Conservation (phyloP, 257 asterid genomes). For the Solanum etuberosum region DNA sequence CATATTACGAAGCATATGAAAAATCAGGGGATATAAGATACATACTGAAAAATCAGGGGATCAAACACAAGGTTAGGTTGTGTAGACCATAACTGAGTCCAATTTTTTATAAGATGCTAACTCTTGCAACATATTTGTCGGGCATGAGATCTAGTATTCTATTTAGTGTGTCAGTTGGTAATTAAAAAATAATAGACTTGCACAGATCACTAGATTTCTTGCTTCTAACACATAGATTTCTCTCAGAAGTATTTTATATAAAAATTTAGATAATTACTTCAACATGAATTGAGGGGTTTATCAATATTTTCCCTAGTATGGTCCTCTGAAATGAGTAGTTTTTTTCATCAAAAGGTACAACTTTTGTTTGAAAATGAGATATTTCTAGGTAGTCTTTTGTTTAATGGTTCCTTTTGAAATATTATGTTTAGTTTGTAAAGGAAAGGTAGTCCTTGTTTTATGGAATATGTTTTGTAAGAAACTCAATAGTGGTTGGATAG, state of each 20-base stretch:
- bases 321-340: neutral
- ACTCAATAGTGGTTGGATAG: too few relatives aligned
- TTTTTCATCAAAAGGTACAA: neutral
- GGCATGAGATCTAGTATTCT: neutral
- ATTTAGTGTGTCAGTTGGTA: neutral
- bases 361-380: too few relatives aligned
- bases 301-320: too few relatives aligned
- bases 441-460: too few relatives aligned
- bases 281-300: neutral
- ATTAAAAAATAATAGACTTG: neutral
- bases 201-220: neutral
- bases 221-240: neutral
- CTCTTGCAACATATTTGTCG: neutral
- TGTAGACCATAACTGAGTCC: neutral
- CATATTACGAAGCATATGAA: too few relatives aligned
- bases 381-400: too few relatives aligned
- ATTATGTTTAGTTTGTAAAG: too few relatives aligned
- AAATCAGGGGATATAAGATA: neutral
- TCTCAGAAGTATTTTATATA: neutral
- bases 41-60: neutral
- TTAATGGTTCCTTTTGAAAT: too few relatives aligned
- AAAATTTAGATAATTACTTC: neutral
- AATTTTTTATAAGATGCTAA: neutral
- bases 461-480: too few relatives aligned
- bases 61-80: neutral